Conservation (phyloP, 768 basidiomycete species). For the Pseudohyphozyma bogoriensis region DNA sequence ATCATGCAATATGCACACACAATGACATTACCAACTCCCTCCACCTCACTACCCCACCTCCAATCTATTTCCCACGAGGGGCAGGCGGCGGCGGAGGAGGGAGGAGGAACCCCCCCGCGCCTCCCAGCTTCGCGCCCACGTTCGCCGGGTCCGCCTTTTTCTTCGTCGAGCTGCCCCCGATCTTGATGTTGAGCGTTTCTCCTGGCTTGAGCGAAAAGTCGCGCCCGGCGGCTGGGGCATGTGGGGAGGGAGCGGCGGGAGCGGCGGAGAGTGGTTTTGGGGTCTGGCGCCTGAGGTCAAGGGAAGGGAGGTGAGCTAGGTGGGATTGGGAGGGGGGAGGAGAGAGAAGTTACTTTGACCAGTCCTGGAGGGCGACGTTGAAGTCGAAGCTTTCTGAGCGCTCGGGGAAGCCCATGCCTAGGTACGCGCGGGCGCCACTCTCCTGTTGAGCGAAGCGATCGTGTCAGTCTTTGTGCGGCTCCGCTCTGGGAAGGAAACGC, state of each 20-base stretch:
- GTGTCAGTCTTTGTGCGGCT: background rate
- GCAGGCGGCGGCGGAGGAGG: constrained; percentile 25
- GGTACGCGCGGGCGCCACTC: constrained; percentile 9
- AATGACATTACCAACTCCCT: too few species aligned
- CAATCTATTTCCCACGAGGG: background rate
- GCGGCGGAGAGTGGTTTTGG: constrained; percentile 12
- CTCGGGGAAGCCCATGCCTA: constrained; percentile 35
- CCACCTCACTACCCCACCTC: background rate
- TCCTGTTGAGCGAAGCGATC: background rate
- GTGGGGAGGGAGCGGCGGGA: constrained; percentile 9
- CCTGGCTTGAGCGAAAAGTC: constrained; percentile 34
- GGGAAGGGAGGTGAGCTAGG: background rate
- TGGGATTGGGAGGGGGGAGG: background rate
- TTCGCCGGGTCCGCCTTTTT: constrained; percentile 4
- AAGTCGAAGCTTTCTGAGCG: constrained; percentile 33
- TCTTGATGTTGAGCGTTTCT: constrained; percentile 30
- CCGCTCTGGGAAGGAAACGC: background rate
- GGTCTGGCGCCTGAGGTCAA: constrained; percentile 6
- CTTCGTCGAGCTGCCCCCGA: constrained; percentile 26
- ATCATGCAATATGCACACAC: too few species aligned
- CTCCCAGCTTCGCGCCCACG: background rate
- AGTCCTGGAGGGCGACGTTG: constrained; percentile 32
- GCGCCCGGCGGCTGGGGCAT: constrained; percentile 6
- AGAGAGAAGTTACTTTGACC: constrained; percentile 18
- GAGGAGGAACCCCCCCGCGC: constrained; percentile 8